phyloP scores from a whole-genome alignment of 495 filamentous ascomycete species.

The Glonium stellatum region DNA sequence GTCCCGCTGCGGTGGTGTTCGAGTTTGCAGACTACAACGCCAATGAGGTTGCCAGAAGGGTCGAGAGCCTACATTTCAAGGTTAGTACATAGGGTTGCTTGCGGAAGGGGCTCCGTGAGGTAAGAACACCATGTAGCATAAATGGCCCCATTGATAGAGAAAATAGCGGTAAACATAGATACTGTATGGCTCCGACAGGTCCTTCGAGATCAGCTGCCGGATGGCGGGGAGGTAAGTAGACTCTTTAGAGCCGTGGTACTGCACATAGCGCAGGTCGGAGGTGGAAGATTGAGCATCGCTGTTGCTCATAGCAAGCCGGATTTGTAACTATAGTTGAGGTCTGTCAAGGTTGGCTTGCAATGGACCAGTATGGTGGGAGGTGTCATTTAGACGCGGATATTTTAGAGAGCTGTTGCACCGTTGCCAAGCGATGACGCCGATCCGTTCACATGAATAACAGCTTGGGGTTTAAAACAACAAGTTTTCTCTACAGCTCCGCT shows the following conservation, averaged over 20 bases:
- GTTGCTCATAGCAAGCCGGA: constrained; percentile 19
- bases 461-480: background rate
- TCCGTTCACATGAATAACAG: constrained; percentile 15
- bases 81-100: background rate
- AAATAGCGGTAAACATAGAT: constrained; percentile 99
- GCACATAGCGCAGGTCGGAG: constrained; percentile 63
- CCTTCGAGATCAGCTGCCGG: constrained; percentile 87
- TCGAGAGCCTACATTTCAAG: constrained; percentile 56
- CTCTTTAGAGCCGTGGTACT: constrained; percentile 75
- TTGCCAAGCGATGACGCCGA: constrained; percentile 14
- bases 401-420: too few relatives aligned
- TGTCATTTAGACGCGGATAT: background rate
- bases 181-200: constrained; percentile 97
- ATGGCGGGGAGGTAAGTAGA: constrained; percentile 77
- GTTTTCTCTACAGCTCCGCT: background rate
- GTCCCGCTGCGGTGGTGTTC: constrained; percentile 78
- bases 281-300: constrained; percentile 4
- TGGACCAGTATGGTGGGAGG: background rate
- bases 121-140: constrained; percentile 76
- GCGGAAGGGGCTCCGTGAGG: background rate
- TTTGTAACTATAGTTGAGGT: background rate
- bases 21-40: constrained; percentile 94
- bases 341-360: background rate
- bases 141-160: constrained; percentile 92
- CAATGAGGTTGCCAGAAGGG: constrained; percentile 51